These are phyloP conservation scores for Pseudisothecium myosuroides DNA, from an alignment of 225 moss, liverwort and hornwort species.

Conservation along the genomic window DNA sequence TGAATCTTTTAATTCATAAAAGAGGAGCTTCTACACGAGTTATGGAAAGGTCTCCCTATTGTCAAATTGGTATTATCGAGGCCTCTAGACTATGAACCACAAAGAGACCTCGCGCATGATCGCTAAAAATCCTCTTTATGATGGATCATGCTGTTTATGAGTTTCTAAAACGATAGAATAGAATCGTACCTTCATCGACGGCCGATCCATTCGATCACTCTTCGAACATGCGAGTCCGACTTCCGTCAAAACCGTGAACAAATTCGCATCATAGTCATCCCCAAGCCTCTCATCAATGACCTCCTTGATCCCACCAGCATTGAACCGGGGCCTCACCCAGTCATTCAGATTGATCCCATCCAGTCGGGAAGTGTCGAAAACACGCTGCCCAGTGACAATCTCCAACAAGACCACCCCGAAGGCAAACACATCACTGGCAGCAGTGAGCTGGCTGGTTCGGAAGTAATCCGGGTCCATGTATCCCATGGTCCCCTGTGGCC, in stretches of 20 bases:
- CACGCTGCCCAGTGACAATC: constrained; percentile 8
- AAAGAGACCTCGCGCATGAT: not conserved
- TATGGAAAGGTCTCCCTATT: not conserved
- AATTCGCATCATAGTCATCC: not conserved
- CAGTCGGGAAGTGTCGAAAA: not conserved
- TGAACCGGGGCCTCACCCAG: not conserved
- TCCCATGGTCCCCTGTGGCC: constrained; percentile 7
- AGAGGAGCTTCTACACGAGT: not conserved
- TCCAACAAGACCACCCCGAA: constrained; percentile 13
- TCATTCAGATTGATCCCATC: not conserved
- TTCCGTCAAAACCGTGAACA: not conserved
- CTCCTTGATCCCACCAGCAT: not conserved
- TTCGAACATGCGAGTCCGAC: not conserved
- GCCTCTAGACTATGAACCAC: not conserved
- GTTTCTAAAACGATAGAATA: not conserved
- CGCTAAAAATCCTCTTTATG: not conserved
- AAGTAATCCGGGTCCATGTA: constrained; percentile 26
- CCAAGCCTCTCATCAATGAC: not conserved
- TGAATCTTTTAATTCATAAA: not conserved
- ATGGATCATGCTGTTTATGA: not conserved
- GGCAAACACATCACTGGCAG: constrained; percentile 5
- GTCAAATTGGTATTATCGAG: not conserved
- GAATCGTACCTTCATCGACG: not conserved
- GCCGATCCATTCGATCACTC: constrained; percentile 8
- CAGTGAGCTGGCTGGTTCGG: not conserved